These are phyloP conservation scores for Serendipita sp. DNA, from an alignment of 768 basidiomycete genomes.

Conservation along the genomic window DNA sequence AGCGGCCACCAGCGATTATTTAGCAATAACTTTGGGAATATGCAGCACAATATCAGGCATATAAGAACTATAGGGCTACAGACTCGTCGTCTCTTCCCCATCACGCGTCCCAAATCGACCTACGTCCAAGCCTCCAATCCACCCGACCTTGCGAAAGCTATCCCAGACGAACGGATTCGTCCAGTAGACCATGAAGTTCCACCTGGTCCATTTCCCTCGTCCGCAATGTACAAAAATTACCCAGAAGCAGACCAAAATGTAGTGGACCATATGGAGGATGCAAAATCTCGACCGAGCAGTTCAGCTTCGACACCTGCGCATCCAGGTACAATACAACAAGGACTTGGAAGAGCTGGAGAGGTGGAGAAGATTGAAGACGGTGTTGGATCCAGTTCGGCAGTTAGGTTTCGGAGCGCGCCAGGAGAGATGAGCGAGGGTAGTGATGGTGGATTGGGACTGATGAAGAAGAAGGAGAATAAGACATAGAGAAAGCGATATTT, in stretches of 20 bases:
- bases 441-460: neutral
- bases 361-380: neutral
- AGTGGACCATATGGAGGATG: neutral
- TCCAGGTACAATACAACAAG: neutral
- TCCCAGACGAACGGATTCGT: neutral
- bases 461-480: neutral
- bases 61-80: no score
- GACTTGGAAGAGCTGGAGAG: neutral
- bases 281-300: neutral
- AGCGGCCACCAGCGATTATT: no score
- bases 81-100: no score
- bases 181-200: neutral
- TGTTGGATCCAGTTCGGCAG: neutral
- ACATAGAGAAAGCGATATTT: no score
- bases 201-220: conserved; percentile 1
- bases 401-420: conserved; percentile 4
- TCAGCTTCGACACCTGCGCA: neutral
- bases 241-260: neutral
- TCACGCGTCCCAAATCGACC: no score
- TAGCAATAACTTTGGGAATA: no score
- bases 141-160: neutral
- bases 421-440: neutral
- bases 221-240: neutral
- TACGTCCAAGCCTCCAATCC: neutral
- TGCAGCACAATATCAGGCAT: no score